A percentile compares a stretch with the other conserved stretches of the same genome.
phyloP scores from a whole-genome alignment of 352 stramenopile species.

The Phytopythium boreale region DNA sequence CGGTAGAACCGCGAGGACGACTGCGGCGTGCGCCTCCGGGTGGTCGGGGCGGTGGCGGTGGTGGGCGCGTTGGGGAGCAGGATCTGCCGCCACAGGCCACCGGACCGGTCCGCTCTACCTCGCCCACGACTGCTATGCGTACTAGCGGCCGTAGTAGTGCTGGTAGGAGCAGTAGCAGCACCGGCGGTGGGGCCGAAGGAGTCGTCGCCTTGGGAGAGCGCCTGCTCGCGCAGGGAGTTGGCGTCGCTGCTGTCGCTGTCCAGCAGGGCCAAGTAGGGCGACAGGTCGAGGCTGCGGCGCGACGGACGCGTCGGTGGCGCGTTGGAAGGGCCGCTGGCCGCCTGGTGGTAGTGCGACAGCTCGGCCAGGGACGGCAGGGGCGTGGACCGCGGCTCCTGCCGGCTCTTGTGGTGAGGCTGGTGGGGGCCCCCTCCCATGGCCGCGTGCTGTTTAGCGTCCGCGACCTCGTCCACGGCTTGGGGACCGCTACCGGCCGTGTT shows the following conservation, averaged over 20 bases:
- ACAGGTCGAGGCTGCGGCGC: conserved; percentile 4
- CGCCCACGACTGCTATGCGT: background rate
- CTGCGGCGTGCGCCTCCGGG: conserved; percentile 15
- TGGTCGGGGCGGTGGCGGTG: conserved; percentile 8
- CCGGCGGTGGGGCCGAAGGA: too few relatives aligned
- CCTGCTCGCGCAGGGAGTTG: background rate
- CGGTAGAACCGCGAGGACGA: conserved; percentile 40
- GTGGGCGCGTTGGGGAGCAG: background rate
- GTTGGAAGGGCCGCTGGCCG: background rate
- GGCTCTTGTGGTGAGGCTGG: background rate
- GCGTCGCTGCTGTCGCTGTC: conserved; percentile 4
- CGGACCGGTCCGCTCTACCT: background rate
- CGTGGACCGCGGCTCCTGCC: conserved; percentile 1
- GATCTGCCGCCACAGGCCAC: background rate
- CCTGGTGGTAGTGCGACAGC: conserved; percentile 1
- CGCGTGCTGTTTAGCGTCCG: background rate
- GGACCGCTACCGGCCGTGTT: too few relatives aligned
- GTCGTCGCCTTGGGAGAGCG: conserved; percentile 16
- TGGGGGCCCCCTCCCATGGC: too few relatives aligned
- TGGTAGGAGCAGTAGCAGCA: too few relatives aligned
- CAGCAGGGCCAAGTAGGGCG: background rate
- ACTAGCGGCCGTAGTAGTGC: background rate
- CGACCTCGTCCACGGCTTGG: background rate
- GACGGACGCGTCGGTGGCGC: background rate
- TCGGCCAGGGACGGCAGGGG: conserved; percentile 4